Percentiles rank a stretch among this genome's conserved stretches.
Conservation (phyloP, 2,329 filamentous ascomycete genomes). For the Talaromyces pinophilus region DNA sequence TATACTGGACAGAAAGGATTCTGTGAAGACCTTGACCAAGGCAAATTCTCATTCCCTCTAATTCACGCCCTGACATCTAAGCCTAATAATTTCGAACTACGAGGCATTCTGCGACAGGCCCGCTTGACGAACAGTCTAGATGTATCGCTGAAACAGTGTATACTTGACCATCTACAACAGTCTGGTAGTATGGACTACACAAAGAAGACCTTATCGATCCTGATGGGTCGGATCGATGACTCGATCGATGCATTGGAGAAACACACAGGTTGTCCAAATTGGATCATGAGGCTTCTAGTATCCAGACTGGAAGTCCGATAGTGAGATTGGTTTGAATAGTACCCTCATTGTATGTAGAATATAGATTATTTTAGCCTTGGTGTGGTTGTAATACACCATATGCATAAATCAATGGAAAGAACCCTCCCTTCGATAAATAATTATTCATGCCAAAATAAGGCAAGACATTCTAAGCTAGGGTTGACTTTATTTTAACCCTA, state of each 20-base stretch:
- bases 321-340: background rate
- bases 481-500: too few relatives aligned
- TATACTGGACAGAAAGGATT: background rate
- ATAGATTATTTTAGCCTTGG: background rate
- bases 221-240: background rate
- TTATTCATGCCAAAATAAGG: too few relatives aligned
- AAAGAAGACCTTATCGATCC: background rate
- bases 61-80: background rate
- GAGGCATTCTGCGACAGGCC: background rate
- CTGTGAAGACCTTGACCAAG: background rate
- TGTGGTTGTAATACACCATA: background rate
- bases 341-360: background rate
- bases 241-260: background rate
- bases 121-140: background rate
- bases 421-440: background rate
- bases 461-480: too few relatives aligned
- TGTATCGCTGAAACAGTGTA: background rate
- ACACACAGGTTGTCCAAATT: background rate
- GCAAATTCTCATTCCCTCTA: background rate
- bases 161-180: constrained; percentile 2
- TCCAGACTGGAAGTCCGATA: background rate
- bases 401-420: background rate
- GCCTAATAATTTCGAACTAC: background rate
- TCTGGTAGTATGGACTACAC: constrained; percentile 7
- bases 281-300: background rate